A percentile compares a stretch with the other conserved stretches of the same genome.
Conservation (phyloP, 1,284 basidiomycete genomes). For the Fomitopsis pinicola region DNA sequence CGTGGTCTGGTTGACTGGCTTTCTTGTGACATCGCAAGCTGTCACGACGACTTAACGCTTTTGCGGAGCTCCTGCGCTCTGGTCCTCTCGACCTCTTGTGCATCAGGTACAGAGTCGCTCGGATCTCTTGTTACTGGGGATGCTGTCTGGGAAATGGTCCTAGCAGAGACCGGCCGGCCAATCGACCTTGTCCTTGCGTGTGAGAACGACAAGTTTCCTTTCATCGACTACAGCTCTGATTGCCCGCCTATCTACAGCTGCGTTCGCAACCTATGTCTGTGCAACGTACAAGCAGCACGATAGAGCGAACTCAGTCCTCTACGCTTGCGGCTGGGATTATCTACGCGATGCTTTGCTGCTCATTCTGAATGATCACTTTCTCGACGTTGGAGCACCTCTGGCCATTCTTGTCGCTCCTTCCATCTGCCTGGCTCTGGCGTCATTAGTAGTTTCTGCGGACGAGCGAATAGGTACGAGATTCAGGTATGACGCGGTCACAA, state of each 20-base stretch:
- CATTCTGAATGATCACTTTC: slow-evolving; percentile 38
- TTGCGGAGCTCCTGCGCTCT: slow-evolving; percentile 28
- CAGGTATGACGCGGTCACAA: neutral
- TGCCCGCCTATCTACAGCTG: slow-evolving; percentile 32
- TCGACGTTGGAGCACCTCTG: slow-evolving; percentile 43
- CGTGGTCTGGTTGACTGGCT: slow-evolving; percentile 21
- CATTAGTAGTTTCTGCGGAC: slow-evolving; percentile 30
- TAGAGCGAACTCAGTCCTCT: slow-evolving; percentile 31
- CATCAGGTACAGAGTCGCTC: neutral
- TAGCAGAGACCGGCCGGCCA: slow-evolving; percentile 13
- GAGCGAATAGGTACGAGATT: slow-evolving; percentile 29
- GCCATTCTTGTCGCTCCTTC: slow-evolving; percentile 43
- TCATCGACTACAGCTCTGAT: neutral
- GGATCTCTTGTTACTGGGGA: slow-evolving; percentile 18
- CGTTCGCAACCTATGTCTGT: slow-evolving; percentile 46
- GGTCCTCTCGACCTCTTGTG: slow-evolving; percentile 24
- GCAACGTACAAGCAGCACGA: slow-evolving; percentile 15
- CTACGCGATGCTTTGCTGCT: slow-evolving; percentile 46
- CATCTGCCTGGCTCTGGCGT: slow-evolving; percentile 45
- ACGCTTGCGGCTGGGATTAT: slow-evolving; percentile 51
- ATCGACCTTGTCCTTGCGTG: slow-evolving; percentile 33
- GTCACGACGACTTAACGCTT: slow-evolving; percentile 6
- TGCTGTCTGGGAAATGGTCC: slow-evolving; percentile 27
- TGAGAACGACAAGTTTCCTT: slow-evolving; percentile 14
- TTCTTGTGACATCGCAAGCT: slow-evolving; percentile 6